phyloP scores from a whole-genome alignment of 1,284 basidiomycete genomes.

The Heterobasidion parviporum region DNA sequence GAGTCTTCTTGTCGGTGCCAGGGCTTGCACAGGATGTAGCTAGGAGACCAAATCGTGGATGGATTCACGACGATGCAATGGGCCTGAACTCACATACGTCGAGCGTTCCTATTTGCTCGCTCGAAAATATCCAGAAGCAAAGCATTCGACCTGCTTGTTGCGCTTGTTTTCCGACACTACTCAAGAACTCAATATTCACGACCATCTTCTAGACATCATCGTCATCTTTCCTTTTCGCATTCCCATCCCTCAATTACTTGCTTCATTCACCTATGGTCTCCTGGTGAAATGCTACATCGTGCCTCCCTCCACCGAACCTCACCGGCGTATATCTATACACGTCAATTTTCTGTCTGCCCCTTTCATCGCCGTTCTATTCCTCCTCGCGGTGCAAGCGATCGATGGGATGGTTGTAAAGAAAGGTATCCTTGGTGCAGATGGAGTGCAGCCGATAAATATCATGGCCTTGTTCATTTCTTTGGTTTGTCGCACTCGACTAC shows the following conservation, averaged over 20 bases:
- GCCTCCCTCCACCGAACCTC: constrained; percentile 19
- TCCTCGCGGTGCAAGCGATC: constrained; percentile 73
- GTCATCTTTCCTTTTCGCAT: constrained; percentile 61
- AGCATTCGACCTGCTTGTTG: no score
- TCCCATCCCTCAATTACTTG: constrained; percentile 29
- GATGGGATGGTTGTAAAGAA: constrained; percentile 53
- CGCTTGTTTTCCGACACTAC: background rate
- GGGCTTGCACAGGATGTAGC: no score
- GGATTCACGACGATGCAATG: no score
- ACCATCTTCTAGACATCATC: constrained; percentile 34
- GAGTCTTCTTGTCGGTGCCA: no score
- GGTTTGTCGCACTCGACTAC: constrained; percentile 18
- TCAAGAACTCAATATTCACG: background rate
- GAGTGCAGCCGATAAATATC: constrained; percentile 88
- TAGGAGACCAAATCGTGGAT: no score
- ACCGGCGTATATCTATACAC: constrained; percentile 29
- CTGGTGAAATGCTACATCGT: constrained; percentile 16
- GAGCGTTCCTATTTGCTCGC: no score
- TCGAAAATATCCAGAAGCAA: no score
- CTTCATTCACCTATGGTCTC: constrained; percentile 4
- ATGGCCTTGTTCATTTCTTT: constrained; percentile 88
- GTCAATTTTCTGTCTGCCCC: constrained; percentile 73
- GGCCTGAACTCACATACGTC: no score
- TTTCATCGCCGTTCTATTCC: constrained; percentile 68
- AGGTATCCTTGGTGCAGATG: constrained; percentile 69